phyloP scores from a whole-genome alignment of 2,329 filamentous ascomycete species.

The Aspergillus sojae region DNA sequence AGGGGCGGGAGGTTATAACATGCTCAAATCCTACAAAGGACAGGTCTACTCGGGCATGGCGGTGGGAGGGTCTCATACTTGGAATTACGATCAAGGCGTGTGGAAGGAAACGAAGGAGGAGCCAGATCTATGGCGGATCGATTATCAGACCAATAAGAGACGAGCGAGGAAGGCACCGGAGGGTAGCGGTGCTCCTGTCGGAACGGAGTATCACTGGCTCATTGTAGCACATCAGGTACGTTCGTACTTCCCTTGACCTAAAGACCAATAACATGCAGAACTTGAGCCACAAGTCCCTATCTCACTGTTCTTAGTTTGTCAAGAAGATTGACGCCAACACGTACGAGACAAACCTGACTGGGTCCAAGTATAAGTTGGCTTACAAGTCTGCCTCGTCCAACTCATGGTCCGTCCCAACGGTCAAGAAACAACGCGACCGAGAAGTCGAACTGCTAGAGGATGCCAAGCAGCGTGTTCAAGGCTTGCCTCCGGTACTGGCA shows the following conservation, averaged over 20 bases:
- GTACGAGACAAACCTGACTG: slow-evolving; percentile 37
- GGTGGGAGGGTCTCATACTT: slow-evolving; percentile 40
- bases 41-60: slow-evolving; percentile 41
- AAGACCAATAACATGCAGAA: not conserved
- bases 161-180: slow-evolving; percentile 34
- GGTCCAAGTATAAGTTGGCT: slow-evolving; percentile 41
- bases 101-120: slow-evolving; percentile 42
- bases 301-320: slow-evolving; percentile 30
- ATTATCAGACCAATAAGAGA: slow-evolving; percentile 36
- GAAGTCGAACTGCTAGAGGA: slow-evolving; percentile 39
- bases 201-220: slow-evolving; percentile 40
- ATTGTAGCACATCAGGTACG: slow-evolving; percentile 39
- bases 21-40: slow-evolving; percentile 37
- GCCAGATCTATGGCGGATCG: slow-evolving; percentile 39
- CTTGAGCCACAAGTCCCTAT: not conserved
- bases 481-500: slow-evolving; percentile 35
- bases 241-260: not conserved
- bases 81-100: slow-evolving; percentile 39
- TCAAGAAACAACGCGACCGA: slow-evolving; percentile 37
- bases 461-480: slow-evolving; percentile 34
- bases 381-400: slow-evolving; percentile 32
- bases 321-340: slow-evolving; percentile 40
- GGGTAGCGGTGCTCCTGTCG: slow-evolving; percentile 38
- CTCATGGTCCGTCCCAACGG: slow-evolving; percentile 39
- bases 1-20: slow-evolving; percentile 31